These are phyloP conservation scores for Sugiyamaella valdiviana DNA, from an alignment of 805 yeast genomes.

Conservation along the genomic window DNA sequence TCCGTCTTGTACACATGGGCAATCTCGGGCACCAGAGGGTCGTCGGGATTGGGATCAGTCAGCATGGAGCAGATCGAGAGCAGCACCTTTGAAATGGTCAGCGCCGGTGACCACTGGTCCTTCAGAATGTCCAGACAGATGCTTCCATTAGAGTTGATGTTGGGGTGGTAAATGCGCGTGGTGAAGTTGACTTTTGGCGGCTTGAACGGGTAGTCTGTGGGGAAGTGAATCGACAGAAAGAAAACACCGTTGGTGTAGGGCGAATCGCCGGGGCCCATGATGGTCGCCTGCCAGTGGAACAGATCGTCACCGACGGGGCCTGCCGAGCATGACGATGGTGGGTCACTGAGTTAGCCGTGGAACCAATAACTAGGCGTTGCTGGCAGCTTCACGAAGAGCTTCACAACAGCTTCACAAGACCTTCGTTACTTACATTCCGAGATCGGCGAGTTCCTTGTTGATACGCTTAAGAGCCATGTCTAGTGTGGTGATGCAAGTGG, in stretches of 20 bases:
- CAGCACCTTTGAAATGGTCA: conserved; percentile 91
- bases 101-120: conserved; percentile 98
- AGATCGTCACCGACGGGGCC: conserved; percentile 98
- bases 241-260: conserved; percentile 86
- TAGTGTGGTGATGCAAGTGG: conserved; percentile 1
- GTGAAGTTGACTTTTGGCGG: conserved; percentile 93
- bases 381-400: background rate
- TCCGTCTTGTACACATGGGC: conserved; percentile 95
- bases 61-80: conserved; percentile 90
- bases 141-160: conserved; percentile 91
- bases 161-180: conserved; percentile 95
- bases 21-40: conserved; percentile 97
- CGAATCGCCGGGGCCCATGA: conserved; percentile 97
- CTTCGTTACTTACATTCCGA: conserved; percentile 69
- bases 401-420: background rate
- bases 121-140: conserved; percentile 94
- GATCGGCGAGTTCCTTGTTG: conserved; percentile 88
- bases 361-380: background rate
- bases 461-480: conserved; percentile 90
- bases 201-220: conserved; percentile 98
- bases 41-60: conserved; percentile 98
- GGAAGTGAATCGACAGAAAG: conserved; percentile 93
- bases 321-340: conserved; percentile 97
- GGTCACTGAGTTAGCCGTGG: conserved; percentile 57
- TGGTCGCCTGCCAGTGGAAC: conserved; percentile 99